These are phyloP conservation scores for Chenopodium suecicum DNA, from an alignment of 148 eudicot species.

Conservation along the genomic window DNA sequence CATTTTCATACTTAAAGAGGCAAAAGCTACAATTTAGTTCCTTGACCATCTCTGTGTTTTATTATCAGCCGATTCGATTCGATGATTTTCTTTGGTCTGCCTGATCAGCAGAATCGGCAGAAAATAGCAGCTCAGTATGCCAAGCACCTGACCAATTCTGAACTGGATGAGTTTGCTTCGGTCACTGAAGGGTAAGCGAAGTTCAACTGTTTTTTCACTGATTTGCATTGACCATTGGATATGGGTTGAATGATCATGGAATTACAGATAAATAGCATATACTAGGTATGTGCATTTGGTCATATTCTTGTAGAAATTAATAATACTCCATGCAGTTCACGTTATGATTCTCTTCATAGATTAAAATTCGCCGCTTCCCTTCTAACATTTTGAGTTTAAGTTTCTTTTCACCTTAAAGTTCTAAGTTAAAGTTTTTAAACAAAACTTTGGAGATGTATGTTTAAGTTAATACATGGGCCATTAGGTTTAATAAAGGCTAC, in stretches of 20 bases:
- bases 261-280: background rate
- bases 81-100: conserved; percentile 73
- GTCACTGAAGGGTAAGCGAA: conserved; percentile 66
- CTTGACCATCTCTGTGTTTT: conserved; percentile 7
- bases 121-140: conserved; percentile 93
- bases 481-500: background rate
- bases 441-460: background rate
- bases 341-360: background rate
- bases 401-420: too few relatives aligned
- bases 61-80: conserved; percentile 81
- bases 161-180: conserved; percentile 64
- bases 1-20: background rate
- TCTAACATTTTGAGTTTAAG: background rate
- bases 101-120: conserved; percentile 74
- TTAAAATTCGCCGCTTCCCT: background rate
- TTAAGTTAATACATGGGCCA: background rate
- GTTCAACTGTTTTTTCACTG: background rate
- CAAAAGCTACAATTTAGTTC: background rate
- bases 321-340: background rate
- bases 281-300: background rate
- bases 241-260: background rate
- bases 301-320: background rate
- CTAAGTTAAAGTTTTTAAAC: background rate
- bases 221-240: background rate
- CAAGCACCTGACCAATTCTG: conserved; percentile 73